A percentile compares a stretch with the other conserved stretches of the same genome.
Conservation (phyloP, 257 asterid genomes). For the Coffea canephora region DNA sequence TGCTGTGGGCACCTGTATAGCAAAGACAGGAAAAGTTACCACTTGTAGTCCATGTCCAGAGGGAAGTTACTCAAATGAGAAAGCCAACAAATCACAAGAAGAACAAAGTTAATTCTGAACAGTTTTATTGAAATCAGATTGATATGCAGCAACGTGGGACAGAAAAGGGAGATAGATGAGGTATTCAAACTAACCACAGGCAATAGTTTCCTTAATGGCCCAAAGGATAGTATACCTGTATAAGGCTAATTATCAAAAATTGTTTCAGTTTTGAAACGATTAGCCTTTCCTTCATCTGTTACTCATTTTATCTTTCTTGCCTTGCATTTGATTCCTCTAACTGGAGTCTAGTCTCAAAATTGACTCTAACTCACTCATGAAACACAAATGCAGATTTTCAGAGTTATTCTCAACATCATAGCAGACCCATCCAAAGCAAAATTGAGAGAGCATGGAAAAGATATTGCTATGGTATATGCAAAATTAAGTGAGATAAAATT, state of each 20-base stretch:
- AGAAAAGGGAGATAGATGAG: neutral
- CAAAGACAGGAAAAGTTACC: neutral
- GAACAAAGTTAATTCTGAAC: neutral
- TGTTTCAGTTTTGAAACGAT: neutral
- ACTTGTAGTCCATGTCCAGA: neutral
- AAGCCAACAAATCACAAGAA: neutral
- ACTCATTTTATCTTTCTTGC: neutral
- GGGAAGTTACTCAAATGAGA: neutral
- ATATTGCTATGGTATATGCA: neutral
- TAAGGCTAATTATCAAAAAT: neutral
- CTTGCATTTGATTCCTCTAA: neutral
- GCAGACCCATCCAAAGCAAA: neutral
- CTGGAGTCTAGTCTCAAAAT: neutral
- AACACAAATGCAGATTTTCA: neutral
- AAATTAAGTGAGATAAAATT: neutral
- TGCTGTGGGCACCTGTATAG: constrained; percentile 73
- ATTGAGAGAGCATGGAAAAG: neutral
- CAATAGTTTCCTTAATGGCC: neutral
- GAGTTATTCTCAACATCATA: neutral
- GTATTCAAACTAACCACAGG: neutral
- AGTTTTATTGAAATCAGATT: neutral
- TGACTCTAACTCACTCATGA: neutral
- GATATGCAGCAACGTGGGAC: neutral
- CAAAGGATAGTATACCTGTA: too few species aligned
- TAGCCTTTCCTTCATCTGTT: neutral